Evolutionary conservation across 345 rosid species (phyloP).

Genomic region (Hibiscus trionum): DNA sequence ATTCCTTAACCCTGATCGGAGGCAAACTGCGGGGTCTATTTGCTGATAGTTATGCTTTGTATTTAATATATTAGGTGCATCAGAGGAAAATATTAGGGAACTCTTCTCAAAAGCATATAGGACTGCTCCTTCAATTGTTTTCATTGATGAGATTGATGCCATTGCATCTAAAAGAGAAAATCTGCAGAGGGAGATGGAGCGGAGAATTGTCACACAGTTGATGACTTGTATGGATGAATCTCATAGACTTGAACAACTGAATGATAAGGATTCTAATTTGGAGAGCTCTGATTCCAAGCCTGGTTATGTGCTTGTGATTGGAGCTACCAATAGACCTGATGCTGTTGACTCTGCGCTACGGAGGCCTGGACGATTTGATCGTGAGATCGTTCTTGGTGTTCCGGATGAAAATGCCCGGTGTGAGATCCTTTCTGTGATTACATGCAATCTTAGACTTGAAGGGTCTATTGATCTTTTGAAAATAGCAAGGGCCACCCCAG

Average conservation of each 20-base stretch:
- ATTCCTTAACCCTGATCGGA: no score
- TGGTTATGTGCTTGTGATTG: conserved; percentile 81
- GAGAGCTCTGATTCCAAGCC: conserved; percentile 29
- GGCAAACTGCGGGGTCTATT: background rate
- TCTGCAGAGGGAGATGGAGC: conserved; percentile 88
- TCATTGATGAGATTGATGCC: conserved; percentile 93
- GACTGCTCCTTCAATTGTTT: conserved; percentile 81
- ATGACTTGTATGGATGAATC: conserved; percentile 94
- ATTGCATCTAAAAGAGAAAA: conserved; percentile 89
- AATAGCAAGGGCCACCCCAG: conserved; percentile 87
- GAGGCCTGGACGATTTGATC: conserved; percentile 89
- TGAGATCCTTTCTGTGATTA: conserved; percentile 70
- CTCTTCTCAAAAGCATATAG: conserved; percentile 74
- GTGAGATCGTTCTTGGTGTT: conserved; percentile 74
- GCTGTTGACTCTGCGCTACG: conserved; percentile 86
- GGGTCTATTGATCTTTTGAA: conserved; percentile 67
- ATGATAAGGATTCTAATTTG: conserved; percentile 22
- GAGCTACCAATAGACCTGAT: conserved; percentile 94
- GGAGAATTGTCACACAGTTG: conserved; percentile 81
- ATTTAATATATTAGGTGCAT: conserved; percentile 48
- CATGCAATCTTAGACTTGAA: conserved; percentile 51
- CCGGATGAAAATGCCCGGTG: conserved; percentile 78
- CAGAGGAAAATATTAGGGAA: conserved; percentile 81
- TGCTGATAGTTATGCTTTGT: background rate
- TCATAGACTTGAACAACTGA: conserved; percentile 30